These are phyloP conservation scores for Trapa incisa DNA, from an alignment of 345 rosid genomes.

Conservation along the genomic window DNA sequence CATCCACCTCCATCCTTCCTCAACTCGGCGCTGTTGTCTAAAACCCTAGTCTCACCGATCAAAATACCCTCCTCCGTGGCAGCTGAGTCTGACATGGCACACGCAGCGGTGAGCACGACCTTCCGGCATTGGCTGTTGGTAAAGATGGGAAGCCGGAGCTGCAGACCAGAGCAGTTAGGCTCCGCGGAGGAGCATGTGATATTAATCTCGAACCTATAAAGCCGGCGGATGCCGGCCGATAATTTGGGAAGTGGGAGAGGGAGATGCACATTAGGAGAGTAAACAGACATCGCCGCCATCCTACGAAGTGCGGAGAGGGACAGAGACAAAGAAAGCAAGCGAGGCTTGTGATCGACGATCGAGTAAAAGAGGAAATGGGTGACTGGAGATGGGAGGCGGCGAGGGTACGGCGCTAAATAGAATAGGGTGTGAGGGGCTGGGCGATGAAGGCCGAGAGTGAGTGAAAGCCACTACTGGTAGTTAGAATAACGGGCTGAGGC, in stretches of 20 bases:
- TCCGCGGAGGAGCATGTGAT: background rate
- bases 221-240: no score
- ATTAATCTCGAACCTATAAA: background rate
- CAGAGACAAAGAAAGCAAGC: no score
- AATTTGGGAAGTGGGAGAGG: no score
- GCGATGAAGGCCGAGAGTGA: no score
- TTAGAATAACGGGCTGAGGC: no score
- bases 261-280: no score
- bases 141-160: background rate
- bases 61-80: background rate
- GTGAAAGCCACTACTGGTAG: no score
- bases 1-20: conserved; percentile 4
- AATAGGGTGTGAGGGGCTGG: no score
- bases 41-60: background rate
- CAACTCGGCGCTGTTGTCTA: background rate
- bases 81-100: background rate
- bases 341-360: conserved; percentile 17
- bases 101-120: conserved; percentile 7
- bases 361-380: conserved; percentile 33
- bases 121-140: background rate
- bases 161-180: background rate
- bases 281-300: no score
- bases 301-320: no score
- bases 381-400: conserved; percentile 22
- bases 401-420: no score